These are phyloP conservation scores for Helminthosporium solani DNA, from an alignment of 2,329 filamentous ascomycete genomes.

Conservation along the genomic window DNA sequence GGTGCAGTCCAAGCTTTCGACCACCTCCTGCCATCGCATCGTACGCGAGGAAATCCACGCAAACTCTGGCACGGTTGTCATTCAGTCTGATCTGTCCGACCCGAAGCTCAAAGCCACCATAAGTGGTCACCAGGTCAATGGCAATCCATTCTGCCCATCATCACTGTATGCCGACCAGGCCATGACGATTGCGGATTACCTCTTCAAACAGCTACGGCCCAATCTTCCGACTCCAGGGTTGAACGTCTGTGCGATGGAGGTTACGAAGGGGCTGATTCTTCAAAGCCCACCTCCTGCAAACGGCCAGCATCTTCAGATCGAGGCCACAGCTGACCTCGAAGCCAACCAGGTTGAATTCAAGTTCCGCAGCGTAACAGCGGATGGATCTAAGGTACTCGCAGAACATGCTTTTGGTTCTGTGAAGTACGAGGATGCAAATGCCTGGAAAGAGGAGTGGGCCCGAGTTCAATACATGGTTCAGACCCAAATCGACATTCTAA, in stretches of 20 bases:
- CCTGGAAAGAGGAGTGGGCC: slow-evolving; percentile 66
- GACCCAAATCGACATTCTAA: slow-evolving; percentile 63
- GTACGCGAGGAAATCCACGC: slow-evolving; percentile 63
- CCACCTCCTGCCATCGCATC: slow-evolving; percentile 65
- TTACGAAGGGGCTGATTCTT: slow-evolving; percentile 68
- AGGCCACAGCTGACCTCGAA: slow-evolving; percentile 60
- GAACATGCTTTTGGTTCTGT: slow-evolving; percentile 65
- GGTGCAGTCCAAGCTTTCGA: slow-evolving; percentile 58
- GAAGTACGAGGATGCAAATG: slow-evolving; percentile 59
- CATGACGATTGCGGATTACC: slow-evolving; percentile 65
- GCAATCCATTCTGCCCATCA: slow-evolving; percentile 65
- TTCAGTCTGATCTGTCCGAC: slow-evolving; percentile 66
- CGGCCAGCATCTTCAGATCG: slow-evolving; percentile 62
- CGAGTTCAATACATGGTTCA: slow-evolving; percentile 63
- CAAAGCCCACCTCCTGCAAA: slow-evolving; percentile 50
- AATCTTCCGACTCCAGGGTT: slow-evolving; percentile 57
- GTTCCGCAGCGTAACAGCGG: slow-evolving; percentile 59
- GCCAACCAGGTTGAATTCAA: slow-evolving; percentile 56
- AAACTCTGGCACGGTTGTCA: slow-evolving; percentile 60
- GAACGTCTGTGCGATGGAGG: slow-evolving; percentile 68
- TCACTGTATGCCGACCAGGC: slow-evolving; percentile 65
- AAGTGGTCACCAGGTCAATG: slow-evolving; percentile 67
- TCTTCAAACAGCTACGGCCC: slow-evolving; percentile 64
- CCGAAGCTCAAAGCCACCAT: slow-evolving; percentile 63
- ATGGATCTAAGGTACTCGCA: slow-evolving; percentile 56